Base-by-base conservation (phyloP, 2,329 filamentous ascomycete genomes). In the Penicillium concentricum region DNA sequence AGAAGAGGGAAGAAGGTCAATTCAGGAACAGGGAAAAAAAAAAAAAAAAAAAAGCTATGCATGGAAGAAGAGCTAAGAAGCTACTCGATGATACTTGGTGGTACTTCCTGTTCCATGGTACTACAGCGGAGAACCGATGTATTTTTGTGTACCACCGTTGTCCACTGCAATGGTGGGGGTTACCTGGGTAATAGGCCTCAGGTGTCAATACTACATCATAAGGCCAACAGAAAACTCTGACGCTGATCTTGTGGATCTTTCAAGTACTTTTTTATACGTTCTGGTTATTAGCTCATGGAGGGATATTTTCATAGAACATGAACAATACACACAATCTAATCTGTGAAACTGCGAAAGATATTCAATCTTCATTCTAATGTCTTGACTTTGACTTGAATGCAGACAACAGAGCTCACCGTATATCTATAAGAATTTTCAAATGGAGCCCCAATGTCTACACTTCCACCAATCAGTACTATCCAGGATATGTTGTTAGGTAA, bases 31-130 rank as follows among this genome's bases (percentile, higher is more conserved):
- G 24, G 47, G 32, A 24, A 53, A 50, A 46, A 30, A 47, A 49
- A 43, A 56, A 56, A 54, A 59, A 62, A 59, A 46, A 63, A 57
- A 61, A 57, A 56, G 50, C 46, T 48, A 64, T 63, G 58, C 60
- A 56, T 54, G 51, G 51, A 35, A 35, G 56, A 57, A 54, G 52
- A 61, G 59, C 57, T 62, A 35, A 7, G 32, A 30, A 44, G 34
- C 38, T 60, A 63, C 60, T 6, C 20, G 10, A 9, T 1, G 43
- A 37, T 62, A 65, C 61, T 47, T 59, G n/a, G 8, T 38, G 43
- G 53, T 61, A 55, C 38, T 3, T 42, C 32, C 12, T 24, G 16
- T 37, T 35, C 35, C 54, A n/a, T 46, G 35, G 41, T 52, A 18
- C 41, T 2, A 26, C 16, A 10, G 41, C 44, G 34, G 47, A 22